Base-by-base conservation (phyloP, 176 grass and related monocot genomes). In the Microstegium vimineum region DNA sequence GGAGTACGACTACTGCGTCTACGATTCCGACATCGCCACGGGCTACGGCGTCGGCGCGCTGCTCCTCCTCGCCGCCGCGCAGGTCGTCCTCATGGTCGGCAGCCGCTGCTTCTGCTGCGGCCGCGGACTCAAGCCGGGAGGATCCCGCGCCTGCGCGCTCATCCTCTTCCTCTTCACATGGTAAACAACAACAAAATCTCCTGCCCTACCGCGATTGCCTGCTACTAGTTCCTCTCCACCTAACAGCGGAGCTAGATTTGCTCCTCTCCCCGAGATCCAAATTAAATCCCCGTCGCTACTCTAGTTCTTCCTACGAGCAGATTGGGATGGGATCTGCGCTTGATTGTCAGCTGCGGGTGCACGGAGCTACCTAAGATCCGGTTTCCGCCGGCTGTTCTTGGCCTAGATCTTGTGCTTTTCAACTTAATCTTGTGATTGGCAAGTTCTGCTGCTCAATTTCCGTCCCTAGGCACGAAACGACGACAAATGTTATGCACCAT, bases 81-180 rank as follows among this genome's bases (percentile, higher is more conserved):
- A 98, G 86, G 66, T 60, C 70, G 23, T 95, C 26, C 35, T 98
- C 73, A 90, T 88, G 90, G 62, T 69, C 62, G 83, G 74, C 63
- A 98, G 92, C 87, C 74, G 76, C 0, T 98, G 96, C 89, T 98
- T 91, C 92, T 98, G 90, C 89, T 98, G 90, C 69, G 96, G 96
- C 2, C 84, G 84, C n/a, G 89, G 84, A 0, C 88, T 98, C 67
- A 92, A 92, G 81, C 96, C 90, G 34, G 90, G 93, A 1, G 87
- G 92, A 1, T 93, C 96, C 3, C 89, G 96, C 71, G 89, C 85
- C 16, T 98, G 92, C 82, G 89, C 91, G 3, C 87, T 98, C 74
- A 72, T 91, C 64, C 87, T 99, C 77, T 90, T 99, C 76, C 75
- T 95, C 54, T 76, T 88, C 73, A 82, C 89, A 86, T 99, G 93